A percentile compares a stretch with the other conserved stretches of the same genome.
phyloP scores from a whole-genome alignment of 1,284 basidiomycete species.

The Cryptococcus wingfieldii region DNA sequence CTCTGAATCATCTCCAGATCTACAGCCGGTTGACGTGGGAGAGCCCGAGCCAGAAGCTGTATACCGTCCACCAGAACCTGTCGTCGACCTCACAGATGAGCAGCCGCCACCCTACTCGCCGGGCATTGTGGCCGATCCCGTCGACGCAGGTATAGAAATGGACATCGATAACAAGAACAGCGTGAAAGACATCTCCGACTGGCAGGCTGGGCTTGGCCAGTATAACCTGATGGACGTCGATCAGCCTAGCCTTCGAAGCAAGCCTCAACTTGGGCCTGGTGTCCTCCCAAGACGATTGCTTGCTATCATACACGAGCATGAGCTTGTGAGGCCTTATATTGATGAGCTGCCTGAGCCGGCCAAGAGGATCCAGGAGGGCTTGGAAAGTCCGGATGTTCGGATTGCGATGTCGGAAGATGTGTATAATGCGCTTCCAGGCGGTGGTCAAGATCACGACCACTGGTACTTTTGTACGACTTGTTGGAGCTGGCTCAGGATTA shows the following conservation, averaged over 20 bases:
- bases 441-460: conserved; percentile 16
- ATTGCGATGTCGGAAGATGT: conserved; percentile 25
- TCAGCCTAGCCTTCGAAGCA: background rate
- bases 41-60: conserved; percentile 5
- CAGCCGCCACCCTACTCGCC: conserved; percentile 28
- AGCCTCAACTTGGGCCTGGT: conserved; percentile 37
- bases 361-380: conserved; percentile 1
- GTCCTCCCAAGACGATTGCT: conserved; percentile 26
- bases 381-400: background rate
- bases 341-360: conserved; percentile 21
- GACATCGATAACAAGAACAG: conserved; percentile 2
- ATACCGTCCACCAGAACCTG: conserved; percentile 41
- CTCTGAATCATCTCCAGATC: background rate
- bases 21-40: background rate
- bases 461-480: conserved; percentile 44
- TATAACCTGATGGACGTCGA: conserved; percentile 24
- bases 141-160: conserved; percentile 23
- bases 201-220: conserved; percentile 13
- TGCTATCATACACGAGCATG: conserved; percentile 30
- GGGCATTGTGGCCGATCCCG: conserved; percentile 35
- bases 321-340: conserved; percentile 29
- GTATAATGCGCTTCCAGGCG: conserved; percentile 34
- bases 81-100: conserved; percentile 38
- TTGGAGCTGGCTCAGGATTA: conserved; percentile 37
- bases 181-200: conserved; percentile 4